These are phyloP conservation scores for Aspergillus alliaceus DNA, from an alignment of 2,329 filamentous ascomycete species.

Conservation along the genomic window DNA sequence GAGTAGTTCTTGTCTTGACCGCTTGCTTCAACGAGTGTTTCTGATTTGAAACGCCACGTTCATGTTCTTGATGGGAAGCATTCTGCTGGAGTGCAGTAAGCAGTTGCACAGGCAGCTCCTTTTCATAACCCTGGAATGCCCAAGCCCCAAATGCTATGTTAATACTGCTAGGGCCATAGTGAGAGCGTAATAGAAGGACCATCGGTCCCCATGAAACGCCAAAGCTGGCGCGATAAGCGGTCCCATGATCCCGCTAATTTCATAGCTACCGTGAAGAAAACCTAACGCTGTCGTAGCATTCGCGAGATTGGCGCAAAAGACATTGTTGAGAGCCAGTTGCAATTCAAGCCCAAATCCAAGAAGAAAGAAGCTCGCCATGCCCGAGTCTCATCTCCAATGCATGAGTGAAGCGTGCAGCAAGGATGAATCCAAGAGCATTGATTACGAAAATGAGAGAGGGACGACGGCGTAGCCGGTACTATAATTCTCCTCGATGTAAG, in stretches of 20 bases:
- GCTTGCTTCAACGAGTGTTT: conserved; percentile 47
- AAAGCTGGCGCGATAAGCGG: conserved; percentile 75
- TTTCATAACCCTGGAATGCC: conserved; percentile 70
- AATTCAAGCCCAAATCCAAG: conserved; percentile 56
- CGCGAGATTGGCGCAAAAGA: conserved; percentile 56
- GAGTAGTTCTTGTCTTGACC: conserved; percentile 57
- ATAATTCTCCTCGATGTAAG: no score
- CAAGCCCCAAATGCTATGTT: conserved; percentile 62
- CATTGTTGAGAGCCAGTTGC: conserved; percentile 56
- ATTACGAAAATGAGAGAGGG: conserved; percentile 79
- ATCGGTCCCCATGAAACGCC: conserved; percentile 60
- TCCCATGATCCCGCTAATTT: conserved; percentile 62
- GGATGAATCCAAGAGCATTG: conserved; percentile 74
- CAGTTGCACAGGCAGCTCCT: conserved; percentile 52
- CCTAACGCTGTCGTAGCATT: conserved; percentile 53
- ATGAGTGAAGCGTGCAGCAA: conserved; percentile 70
- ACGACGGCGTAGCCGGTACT: conserved; percentile 77
- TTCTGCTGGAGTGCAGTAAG: conserved; percentile 46
- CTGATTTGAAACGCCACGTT: conserved; percentile 26
- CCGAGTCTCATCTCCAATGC: conserved; percentile 63
- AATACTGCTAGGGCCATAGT: conserved; percentile 57
- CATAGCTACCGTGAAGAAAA: conserved; percentile 42
- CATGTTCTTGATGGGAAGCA: conserved; percentile 38
- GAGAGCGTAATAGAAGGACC: conserved; percentile 74
- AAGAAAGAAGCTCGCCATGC: conserved; percentile 68